Percentiles rank a stretch among this genome's conserved stretches.
These are phyloP conservation scores for Cephalotrichum gorgonifer DNA, from an alignment of 2,329 filamentous ascomycete species.

Conservation along the genomic window DNA sequence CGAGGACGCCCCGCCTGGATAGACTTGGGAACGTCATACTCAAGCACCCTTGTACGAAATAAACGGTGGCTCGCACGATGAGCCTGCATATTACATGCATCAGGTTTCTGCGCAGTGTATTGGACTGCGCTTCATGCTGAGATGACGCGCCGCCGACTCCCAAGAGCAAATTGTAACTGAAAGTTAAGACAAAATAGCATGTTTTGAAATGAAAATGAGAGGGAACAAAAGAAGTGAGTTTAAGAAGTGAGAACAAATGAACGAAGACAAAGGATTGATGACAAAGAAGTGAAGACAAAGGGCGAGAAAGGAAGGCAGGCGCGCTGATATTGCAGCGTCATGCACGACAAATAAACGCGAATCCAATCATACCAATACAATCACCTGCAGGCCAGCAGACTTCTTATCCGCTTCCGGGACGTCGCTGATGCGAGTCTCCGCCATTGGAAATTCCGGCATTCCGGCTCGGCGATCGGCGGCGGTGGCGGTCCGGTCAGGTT, in stretches of 20 bases:
- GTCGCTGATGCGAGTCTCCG: background rate
- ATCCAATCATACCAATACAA: conserved; percentile 55
- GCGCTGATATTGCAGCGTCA: background rate
- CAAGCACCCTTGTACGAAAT: background rate
- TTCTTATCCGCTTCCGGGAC: background rate
- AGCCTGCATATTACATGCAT: background rate
- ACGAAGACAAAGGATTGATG: background rate
- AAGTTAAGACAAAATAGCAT: background rate
- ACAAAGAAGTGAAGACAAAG: conserved; percentile 2
- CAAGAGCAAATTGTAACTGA: background rate
- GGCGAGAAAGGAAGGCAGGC: background rate
- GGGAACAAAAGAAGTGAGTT: conserved; percentile 4
- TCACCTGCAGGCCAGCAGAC: conserved; percentile 56
- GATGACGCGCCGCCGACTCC: background rate
- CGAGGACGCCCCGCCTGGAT: background rate
- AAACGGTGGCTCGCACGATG: background rate
- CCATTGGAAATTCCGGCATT: background rate
- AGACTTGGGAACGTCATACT: background rate
- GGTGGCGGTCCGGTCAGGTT: background rate
- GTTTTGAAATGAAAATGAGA: background rate
- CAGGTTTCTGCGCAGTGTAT: background rate
- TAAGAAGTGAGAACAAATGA: conserved; percentile 4
- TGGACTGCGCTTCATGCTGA: background rate
- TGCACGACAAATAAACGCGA: background rate
- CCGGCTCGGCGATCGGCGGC: background rate